phyloP scores from a whole-genome alignment of 2,329 filamentous ascomycete genomes.

The Penicillium sp. region DNA sequence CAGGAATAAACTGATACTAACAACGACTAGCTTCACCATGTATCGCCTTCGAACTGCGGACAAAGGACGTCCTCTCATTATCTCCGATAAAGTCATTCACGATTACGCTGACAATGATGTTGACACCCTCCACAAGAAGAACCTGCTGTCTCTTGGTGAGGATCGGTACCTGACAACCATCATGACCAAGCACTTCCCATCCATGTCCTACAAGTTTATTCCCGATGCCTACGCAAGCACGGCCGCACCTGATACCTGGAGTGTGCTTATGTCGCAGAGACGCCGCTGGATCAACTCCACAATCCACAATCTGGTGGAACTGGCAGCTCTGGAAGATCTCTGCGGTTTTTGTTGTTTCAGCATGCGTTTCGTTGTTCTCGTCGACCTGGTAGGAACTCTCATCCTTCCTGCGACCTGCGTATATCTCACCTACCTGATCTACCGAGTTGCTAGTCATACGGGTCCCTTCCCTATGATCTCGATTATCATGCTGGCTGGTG shows the following conservation, averaged over 20 bases:
- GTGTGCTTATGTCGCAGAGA: constrained; percentile 88
- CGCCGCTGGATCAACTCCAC: constrained; percentile 99
- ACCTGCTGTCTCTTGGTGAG: constrained; percentile 83
- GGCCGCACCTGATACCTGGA: constrained; percentile 88
- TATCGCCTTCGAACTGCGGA: constrained; percentile 91
- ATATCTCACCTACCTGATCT: constrained; percentile 82
- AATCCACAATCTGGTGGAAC: constrained; percentile 86
- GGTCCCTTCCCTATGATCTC: constrained; percentile 80
- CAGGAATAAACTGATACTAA: constrained; percentile 29
- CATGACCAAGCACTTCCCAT: constrained; percentile 96
- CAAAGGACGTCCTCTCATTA: constrained; percentile 87
- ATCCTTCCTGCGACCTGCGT: constrained; percentile 81
- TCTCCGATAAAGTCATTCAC: constrained; percentile 74
- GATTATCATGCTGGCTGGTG: constrained; percentile 75
- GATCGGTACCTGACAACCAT: constrained; percentile 94
- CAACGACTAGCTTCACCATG: constrained; percentile 77
- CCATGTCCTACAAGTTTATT: constrained; percentile 93
- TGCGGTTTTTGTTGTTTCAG: constrained; percentile 98
- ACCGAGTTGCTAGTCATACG: constrained; percentile 57
- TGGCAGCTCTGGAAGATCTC: constrained; percentile 83
- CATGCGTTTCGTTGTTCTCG: constrained; percentile 92
- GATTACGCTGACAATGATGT: constrained; percentile 85
- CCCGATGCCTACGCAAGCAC: constrained; percentile 88
- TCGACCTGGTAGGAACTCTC: constrained; percentile 86
- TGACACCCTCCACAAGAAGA: constrained; percentile 92